Base-by-base conservation (phyloP, 2,329 filamentous ascomycete genomes). In the Samsoniella hepiali region DNA sequence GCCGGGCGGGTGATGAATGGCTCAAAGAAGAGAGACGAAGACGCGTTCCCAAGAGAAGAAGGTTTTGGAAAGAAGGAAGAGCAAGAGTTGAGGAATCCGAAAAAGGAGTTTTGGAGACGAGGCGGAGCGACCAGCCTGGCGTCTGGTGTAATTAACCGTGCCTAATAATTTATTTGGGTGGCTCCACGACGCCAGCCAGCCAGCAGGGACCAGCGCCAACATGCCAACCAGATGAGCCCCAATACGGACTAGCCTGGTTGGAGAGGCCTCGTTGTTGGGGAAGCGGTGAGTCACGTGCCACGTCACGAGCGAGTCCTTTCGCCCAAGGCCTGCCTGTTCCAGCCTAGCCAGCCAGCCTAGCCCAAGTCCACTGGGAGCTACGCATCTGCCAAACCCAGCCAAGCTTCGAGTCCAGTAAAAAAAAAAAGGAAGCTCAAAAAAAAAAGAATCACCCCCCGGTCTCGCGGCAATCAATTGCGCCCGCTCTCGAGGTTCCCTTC, bases 191-290 rank as follows among this genome's bases (percentile, higher is more conserved):
- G 54, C 51, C 29, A 22, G 22, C 51, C 29, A 22, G 22, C 22
- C 22, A 57, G 40, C 54, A 57, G 54, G 54, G 54, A 57, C 36
- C 36, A 22, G 22, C 22, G 22, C 22, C 22, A 22, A 22, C 22
- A 57, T 27, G 38, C 32, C 29, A 17, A 50, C 49, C 9, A 17
- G 51, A 70, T 67, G 66, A 59, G 54, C 70, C 22, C 66, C 45
- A 62, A 72, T 69, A 55, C 57, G 68, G 70, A 63, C 65, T 71
- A 71, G 69, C 44, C 22, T 59, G 42, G 34, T 38, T 62, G 36
- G 59, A 31, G 34, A 62, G 27, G 49, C 36, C 49, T 50, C 22
- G 54, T 63, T 58, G 17, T 58, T 57, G 34, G 61, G 34, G 53
- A 32, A 51, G 44, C 22, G 55, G 32, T 47, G 53, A 49, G 58